These are phyloP conservation scores for Drechslerella dactyloides DNA, from an alignment of 2,329 filamentous ascomycete species.

Conservation along the genomic window DNA sequence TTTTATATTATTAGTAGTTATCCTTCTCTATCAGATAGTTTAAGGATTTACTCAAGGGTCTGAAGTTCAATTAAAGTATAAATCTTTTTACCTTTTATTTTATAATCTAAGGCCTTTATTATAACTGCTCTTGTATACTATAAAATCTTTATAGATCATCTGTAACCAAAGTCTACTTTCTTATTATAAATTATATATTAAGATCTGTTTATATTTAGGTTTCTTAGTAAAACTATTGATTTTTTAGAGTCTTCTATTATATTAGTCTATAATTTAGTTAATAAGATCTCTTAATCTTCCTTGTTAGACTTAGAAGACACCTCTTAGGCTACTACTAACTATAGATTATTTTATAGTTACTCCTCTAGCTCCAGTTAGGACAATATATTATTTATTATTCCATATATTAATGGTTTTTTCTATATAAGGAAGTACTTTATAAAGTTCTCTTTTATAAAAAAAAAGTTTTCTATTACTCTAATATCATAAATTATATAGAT, in stretches of 20 bases:
- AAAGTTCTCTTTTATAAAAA: no score
- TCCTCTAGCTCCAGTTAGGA: background rate
- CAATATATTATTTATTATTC: slow-evolving; percentile 5
- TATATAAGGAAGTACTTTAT: slow-evolving; percentile 21
- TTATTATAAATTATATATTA: slow-evolving; percentile 4
- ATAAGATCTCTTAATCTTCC: slow-evolving; percentile 5
- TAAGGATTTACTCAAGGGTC: no score
- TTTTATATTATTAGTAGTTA: no score
- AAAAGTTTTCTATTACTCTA: slow-evolving; percentile 14
- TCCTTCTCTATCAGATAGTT: no score
- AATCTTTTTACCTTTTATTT: no score
- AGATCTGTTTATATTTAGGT: background rate
- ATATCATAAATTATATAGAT: slow-evolving; percentile 18
- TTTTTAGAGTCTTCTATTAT: background rate
- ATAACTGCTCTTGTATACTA: background rate
- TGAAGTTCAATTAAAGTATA: no score
- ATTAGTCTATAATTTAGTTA: slow-evolving; percentile 4
- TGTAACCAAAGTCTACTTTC: background rate
- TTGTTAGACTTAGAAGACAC: background rate
- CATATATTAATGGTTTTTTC: slow-evolving; percentile 22
- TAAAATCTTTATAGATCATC: background rate
- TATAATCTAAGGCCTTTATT: background rate
- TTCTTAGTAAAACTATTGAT: slow-evolving; percentile 5
- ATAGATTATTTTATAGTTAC: background rate
- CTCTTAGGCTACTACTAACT: background rate